Base-by-base conservation (phyloP, 495 filamentous ascomycete genomes). In the Aspergillus asperescens region DNA sequence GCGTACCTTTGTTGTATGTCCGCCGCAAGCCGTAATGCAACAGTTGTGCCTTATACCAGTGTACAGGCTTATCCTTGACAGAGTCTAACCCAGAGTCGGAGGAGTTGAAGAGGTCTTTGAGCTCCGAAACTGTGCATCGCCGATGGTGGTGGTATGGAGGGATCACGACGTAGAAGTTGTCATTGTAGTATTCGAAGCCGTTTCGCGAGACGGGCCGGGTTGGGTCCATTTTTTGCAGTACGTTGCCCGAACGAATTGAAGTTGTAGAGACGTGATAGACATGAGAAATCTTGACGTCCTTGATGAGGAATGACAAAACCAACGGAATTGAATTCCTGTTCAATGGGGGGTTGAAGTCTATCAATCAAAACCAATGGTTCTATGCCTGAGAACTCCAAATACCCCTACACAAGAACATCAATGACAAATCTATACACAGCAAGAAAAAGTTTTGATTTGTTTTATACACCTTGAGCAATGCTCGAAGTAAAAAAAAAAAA, bases 41-140 rank as follows among this genome's bases (percentile, higher is more conserved):
- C 18, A 82, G 68, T 47, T 84, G 79, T 3, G 80, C 80, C 48
- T 77, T 73, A 44, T 78, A 83, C 76, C 74, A 83, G 50, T 80
- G 78, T 6, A 66, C 74, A 0, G 75, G 70, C 24, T 68, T 70
- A 58, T 81, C 76, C 8, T 63, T 62, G 16, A 61, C 51, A 4
- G 65, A 63, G 10, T 57, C 50, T 29, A 16, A 62, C 9, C 57
- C 49, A 32, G 20, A 20, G 12, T 18, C 24, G 39, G 9, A 28
- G 4, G 67, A 60, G 20, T 62, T 62, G 20, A 82, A 76, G 5
- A 80, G 58, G 5, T 64, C 57, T 32, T 62, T 67, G 15, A 82
- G 69, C 52, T 82, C 76, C 2, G 65, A 59, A 19, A 75, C 40
- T 5, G 65, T 69, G 2, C 75, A 77, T 12, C 77, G 76, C 28